A percentile compares a stretch with the other conserved stretches of the same genome.
phyloP scores from a whole-genome alignment of 345 rosid species.

The Acer negundo region DNA sequence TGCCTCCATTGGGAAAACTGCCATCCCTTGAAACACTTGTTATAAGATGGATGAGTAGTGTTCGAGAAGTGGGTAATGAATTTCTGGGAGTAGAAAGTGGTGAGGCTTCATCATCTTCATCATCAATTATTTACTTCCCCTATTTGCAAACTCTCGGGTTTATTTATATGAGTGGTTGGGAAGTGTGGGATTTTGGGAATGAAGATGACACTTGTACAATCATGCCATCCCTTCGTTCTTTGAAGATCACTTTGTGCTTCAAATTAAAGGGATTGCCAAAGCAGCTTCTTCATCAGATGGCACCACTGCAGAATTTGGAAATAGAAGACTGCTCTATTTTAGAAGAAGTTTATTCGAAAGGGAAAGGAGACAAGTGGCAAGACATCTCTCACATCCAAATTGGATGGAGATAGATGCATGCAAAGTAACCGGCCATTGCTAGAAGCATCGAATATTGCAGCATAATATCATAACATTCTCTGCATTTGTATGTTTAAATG shows the following conservation, averaged over 20 bases:
- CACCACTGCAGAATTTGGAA: no score
- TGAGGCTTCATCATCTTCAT: not conserved
- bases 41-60: fast-evolving
- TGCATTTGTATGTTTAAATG: no score
- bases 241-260: not conserved
- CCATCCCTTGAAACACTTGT: not conserved
- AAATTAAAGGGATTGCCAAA: not conserved
- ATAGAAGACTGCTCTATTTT: not conserved
- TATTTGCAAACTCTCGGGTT: not conserved
- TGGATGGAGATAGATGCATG: no score
- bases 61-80: not conserved
- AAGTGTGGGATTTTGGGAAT: slow-evolving; percentile 2
- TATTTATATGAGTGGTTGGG: fast-evolving
- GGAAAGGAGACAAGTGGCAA: not conserved
- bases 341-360: not conserved
- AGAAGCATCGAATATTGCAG: no score
- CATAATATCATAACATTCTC: no score
- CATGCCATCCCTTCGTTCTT: not conserved
- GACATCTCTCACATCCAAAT: not conserved
- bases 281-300: no score
- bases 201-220: not conserved
- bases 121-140: not conserved
- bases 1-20: not conserved
- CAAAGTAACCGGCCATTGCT: not conserved
- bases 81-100: not conserved